Evolutionary conservation across 108 stramenopile species (phyloP).

Genomic region (Stephanodiscus minutulus): DNA sequence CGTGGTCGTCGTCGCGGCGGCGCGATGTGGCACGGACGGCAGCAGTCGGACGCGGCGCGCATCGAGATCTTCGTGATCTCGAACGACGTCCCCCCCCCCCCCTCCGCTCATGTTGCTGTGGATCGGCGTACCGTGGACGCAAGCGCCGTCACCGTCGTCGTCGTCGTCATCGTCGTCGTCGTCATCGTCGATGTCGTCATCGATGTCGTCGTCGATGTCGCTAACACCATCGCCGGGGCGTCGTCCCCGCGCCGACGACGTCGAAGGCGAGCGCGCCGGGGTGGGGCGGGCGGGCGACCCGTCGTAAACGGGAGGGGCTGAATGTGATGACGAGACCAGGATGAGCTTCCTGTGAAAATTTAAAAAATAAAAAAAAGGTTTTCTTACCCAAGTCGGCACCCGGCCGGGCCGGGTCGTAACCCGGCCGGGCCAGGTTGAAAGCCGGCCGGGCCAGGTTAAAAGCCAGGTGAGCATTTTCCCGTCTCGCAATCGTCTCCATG

Average conservation of each 20-base stretch:
- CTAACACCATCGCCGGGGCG: not conserved
- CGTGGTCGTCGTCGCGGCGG: not conserved
- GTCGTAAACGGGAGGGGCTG: not conserved
- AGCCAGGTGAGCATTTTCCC: too few species aligned
- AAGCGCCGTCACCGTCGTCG: conserved; percentile 1
- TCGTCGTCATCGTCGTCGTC: not conserved
- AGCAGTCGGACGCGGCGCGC: too few species aligned
- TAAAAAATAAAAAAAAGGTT: too few species aligned
- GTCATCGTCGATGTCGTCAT: too few species aligned
- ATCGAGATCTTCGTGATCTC: not conserved
- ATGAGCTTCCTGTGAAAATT: too few species aligned
- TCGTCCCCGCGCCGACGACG: not conserved
- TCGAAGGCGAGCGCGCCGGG: conserved; percentile 1
- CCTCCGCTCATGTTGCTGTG: conserved; percentile 28
- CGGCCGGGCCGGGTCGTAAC: too few species aligned
- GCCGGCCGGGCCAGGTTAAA: too few species aligned
- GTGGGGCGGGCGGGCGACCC: not conserved
- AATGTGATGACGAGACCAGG: too few species aligned
- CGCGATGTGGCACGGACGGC: too few species aligned
- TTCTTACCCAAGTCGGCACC: too few species aligned
- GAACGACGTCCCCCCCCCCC: not conserved
- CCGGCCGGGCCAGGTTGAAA: too few species aligned
- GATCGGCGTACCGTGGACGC: conserved; percentile 33
- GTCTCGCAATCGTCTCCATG: too few species aligned
- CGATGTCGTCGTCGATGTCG: not conserved